These are phyloP conservation scores for Syzygium oleosum DNA, from an alignment of 345 rosid species.

Conservation along the genomic window DNA sequence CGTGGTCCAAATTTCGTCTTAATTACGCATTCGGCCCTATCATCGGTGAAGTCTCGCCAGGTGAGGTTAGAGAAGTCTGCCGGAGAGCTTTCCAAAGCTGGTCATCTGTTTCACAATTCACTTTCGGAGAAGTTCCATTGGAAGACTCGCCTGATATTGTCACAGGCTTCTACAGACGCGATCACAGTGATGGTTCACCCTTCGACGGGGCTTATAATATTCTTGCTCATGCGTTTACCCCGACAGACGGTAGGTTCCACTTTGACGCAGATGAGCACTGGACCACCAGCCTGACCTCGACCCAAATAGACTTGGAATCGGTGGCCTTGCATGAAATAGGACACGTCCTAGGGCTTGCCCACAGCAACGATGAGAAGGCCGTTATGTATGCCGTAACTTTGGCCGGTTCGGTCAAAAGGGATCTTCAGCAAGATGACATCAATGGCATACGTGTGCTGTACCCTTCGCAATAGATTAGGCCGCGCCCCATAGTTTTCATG, in stretches of 20 bases:
- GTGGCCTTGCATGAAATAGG: not conserved
- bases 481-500: too few relatives aligned
- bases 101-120: not conserved
- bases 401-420: not conserved
- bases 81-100: slow-evolving; percentile 18
- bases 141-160: not conserved
- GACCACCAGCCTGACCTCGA: not conserved
- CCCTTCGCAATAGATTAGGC: too few relatives aligned
- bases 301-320: not conserved
- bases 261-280: not conserved
- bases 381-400: too few relatives aligned
- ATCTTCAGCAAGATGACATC: too few relatives aligned
- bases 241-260: not conserved
- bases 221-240: not conserved
- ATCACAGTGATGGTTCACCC: not conserved
- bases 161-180: not conserved
- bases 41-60: too few relatives aligned
- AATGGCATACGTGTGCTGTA: too few relatives aligned
- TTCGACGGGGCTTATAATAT: not conserved
- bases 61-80: not conserved
- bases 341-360: not conserved
- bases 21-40: not conserved
- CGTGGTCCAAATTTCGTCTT: not conserved
- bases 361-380: not conserved
- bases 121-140: not conserved